These are phyloP conservation scores for Pulveroboletus frians DNA, from an alignment of 768 basidiomycete genomes.

Conservation along the genomic window DNA sequence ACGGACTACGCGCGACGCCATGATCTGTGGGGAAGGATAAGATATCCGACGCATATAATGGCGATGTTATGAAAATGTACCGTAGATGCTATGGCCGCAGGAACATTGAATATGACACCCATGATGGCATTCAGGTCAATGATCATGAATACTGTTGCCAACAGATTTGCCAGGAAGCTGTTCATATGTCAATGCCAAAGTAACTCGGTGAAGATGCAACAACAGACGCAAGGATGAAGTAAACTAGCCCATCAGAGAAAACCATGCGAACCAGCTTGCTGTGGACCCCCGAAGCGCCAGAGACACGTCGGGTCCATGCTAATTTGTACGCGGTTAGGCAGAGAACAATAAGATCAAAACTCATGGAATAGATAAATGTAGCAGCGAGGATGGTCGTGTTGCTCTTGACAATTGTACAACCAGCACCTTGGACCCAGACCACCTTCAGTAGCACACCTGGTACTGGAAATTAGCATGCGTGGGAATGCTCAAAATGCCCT, in stretches of 20 bases:
- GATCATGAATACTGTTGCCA: slow-evolving; percentile 58
- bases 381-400: slow-evolving; percentile 61
- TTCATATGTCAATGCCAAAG: slow-evolving; percentile 12
- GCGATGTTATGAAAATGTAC: slow-evolving; percentile 27
- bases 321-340: slow-evolving; percentile 59
- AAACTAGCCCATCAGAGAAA: slow-evolving; percentile 68
- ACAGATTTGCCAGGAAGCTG: slow-evolving; percentile 38
- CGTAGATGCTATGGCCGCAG: slow-evolving; percentile 52
- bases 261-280: slow-evolving; percentile 57
- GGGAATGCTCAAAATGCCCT: background rate
- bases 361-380: slow-evolving; percentile 74
- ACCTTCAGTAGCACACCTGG: slow-evolving; percentile 58
- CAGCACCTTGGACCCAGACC: slow-evolving; percentile 41
- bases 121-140: slow-evolving; percentile 61
- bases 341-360: slow-evolving; percentile 62
- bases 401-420: slow-evolving; percentile 55
- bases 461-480: background rate
- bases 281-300: slow-evolving; percentile 22
- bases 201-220: slow-evolving; percentile 15
- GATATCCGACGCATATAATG: background rate
- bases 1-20: slow-evolving; percentile 56
- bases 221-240: slow-evolving; percentile 68
- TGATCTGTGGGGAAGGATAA: slow-evolving; percentile 36
- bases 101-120: slow-evolving; percentile 62
- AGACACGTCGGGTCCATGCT: slow-evolving; percentile 21